phyloP scores from a whole-genome alignment of 257 asterid species.

The Plectranthus barbatus region DNA sequence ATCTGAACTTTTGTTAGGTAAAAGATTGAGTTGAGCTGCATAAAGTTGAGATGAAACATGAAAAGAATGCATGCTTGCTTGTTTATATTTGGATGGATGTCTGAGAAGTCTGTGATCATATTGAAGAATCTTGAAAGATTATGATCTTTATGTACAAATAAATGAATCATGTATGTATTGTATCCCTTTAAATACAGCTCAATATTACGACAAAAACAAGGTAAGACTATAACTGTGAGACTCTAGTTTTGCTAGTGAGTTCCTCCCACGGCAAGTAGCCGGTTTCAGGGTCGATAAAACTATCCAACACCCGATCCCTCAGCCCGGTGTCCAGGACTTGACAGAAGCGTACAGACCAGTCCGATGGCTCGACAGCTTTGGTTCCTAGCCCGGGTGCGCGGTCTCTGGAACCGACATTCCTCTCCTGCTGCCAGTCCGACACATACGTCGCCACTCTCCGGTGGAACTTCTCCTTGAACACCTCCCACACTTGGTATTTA shows the following conservation, averaged over 20 bases:
- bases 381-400: slow-evolving; percentile 79
- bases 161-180: slow-evolving; percentile 3
- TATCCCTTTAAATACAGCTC: neutral
- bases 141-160: neutral
- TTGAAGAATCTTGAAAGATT: neutral
- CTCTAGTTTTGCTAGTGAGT: neutral
- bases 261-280: slow-evolving; percentile 61
- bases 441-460: slow-evolving; percentile 78
- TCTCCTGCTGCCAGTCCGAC: slow-evolving; percentile 67
- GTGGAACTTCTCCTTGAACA: slow-evolving; percentile 64
- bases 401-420: slow-evolving; percentile 56
- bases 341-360: slow-evolving; percentile 64
- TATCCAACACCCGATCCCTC: slow-evolving; percentile 28
- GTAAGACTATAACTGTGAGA: neutral
- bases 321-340: slow-evolving; percentile 54
- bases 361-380: slow-evolving; percentile 51
- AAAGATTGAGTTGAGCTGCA: neutral
- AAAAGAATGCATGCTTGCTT: too few relatives aligned
- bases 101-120: too few relatives aligned
- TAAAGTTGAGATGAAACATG: too few relatives aligned
- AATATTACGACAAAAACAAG: neutral
- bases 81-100: too few relatives aligned
- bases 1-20: neutral
- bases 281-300: slow-evolving; percentile 29
- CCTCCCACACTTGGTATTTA: too few relatives aligned